These are phyloP conservation scores for Epichloe festucae DNA, from an alignment of 2,329 filamentous ascomycete species.

Conservation along the genomic window DNA sequence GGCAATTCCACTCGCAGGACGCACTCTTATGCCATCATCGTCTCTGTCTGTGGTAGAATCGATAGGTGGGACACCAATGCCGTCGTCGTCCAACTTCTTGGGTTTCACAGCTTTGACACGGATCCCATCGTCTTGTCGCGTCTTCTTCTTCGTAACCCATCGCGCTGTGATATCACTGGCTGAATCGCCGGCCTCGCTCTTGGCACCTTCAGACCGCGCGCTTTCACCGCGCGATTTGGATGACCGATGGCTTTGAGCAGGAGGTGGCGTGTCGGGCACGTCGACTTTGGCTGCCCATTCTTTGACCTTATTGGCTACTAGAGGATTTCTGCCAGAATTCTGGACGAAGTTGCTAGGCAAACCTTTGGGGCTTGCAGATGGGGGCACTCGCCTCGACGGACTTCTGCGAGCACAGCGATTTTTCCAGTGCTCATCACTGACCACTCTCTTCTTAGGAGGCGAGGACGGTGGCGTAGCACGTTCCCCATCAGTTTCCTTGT, in stretches of 20 bases:
- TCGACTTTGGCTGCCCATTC: constrained; percentile 48
- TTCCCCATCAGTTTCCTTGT: constrained; percentile 10
- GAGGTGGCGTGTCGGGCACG: constrained; percentile 26
- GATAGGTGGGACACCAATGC: constrained; percentile 30
- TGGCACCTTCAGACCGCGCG: constrained; percentile 14
- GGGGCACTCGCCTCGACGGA: constrained; percentile 30
- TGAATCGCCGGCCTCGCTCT: constrained; percentile 15
- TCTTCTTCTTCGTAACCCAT: constrained; percentile 2
- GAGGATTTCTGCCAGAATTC: constrained; percentile 38
- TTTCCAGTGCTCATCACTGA: constrained; percentile 88
- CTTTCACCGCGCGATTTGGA: constrained; percentile 22
- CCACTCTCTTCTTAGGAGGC: constrained; percentile 78
- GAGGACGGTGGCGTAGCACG: constrained; percentile 22
- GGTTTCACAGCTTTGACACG: constrained; percentile 10
- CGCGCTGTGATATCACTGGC: constrained; percentile 17
- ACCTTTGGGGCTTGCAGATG: constrained; percentile 12
- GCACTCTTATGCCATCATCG: constrained; percentile 19
- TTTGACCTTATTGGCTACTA: constrained; percentile 45
- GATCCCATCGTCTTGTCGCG: constrained; percentile 16
- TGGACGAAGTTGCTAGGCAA: constrained; percentile 47
- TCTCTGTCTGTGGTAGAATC: neutral
- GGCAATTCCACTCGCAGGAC: constrained; percentile 16
- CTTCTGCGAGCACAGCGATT: constrained; percentile 42
- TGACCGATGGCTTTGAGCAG: constrained; percentile 21
- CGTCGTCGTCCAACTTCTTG: constrained; percentile 20